Evolutionary conservation across 371 early-diverging fungal species (phyloP), one percentile per base, ranked within the genome.

Genomic region (Rhizopus arrhizus): DNA sequence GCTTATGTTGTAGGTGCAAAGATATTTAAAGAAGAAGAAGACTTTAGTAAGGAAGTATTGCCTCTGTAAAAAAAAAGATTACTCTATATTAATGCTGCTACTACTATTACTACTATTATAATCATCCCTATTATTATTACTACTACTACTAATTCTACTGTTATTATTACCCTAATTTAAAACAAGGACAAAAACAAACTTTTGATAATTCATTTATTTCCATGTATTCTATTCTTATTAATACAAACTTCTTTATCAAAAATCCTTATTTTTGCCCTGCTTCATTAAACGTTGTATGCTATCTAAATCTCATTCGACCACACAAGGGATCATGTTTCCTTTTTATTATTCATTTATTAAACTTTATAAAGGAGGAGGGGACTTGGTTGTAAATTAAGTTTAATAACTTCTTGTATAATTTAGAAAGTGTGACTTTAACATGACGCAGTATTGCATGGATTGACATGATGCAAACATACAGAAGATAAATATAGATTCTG

Each of bases 1-100:
- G 68, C 74, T 53, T 84, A 84, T 53, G 64, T 81, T 51, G 84
- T 84, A 3, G 68, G 77, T 13, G 80, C 80, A 43, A 83, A 84
- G 67, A 63, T 73, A 22, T 80, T 80, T 55, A 63, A 68, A 33
- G 65, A 64, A 28, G 61, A 22, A 22, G 22, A 64, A 13, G 51
- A 22, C 4, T 11, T 22, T 4, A 5, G 31, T 11, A 42, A 54
- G 1, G 40, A 55, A 8, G 46, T 15, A 13, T n/a, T 32, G 6
- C 34, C 34, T 32, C 29, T 48, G n/a, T 53, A 53, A 28, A 40
- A 36, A 36, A 36, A 36, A 36, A 36, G 36, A 40, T 40, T 12
- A 40, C 40, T 12, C 2, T 40, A 40, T 40, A 7, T 40, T 40
- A 40, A 7, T 40, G 12, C 12, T 40, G 12, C 12, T 40, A 2